A percentile compares a stretch with the other conserved stretches of the same genome.
Conservation (phyloP, 78 protist genomes). For the slime mould (Dictyostelium discoideum) region DNA sequence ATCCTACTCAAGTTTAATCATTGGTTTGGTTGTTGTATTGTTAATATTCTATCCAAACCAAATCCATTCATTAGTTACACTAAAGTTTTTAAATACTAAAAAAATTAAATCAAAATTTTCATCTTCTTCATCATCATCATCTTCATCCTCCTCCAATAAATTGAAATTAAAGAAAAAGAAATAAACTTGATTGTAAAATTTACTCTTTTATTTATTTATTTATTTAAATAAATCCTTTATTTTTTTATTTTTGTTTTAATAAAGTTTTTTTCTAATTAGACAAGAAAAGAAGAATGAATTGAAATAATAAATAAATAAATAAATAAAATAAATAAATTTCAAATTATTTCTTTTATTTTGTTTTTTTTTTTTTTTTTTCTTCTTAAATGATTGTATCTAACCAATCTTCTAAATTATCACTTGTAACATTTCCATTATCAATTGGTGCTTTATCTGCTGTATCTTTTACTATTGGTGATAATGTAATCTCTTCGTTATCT, state of each 20-base stretch:
- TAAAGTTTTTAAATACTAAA: neutral
- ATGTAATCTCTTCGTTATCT: neutral
- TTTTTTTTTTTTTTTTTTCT: neutral
- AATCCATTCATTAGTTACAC: neutral
- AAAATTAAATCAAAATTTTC: neutral
- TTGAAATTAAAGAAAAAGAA: neutral
- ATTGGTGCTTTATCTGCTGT: conserved; percentile 1
- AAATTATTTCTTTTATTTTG: neutral
- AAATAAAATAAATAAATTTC: too few species aligned
- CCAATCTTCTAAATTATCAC: conserved; percentile 57
- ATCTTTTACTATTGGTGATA: neutral
- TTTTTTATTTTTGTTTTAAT: too few species aligned
- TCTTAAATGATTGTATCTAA: conserved; percentile 50
- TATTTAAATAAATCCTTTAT: neutral
- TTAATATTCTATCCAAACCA: neutral
- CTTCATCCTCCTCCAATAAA: neutral
- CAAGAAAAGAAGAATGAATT: too few species aligned
- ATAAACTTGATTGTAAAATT: neutral
- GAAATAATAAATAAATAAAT: too few species aligned
- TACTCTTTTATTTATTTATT: neutral
- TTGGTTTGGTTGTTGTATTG: neutral
- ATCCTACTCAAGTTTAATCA: neutral
- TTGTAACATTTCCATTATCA: neutral
- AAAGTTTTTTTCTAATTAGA: too few species aligned
- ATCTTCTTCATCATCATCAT: neutral